Base-by-base conservation (phyloP, 169 alveolate species). In the Plasmodium coatneyi region DNA sequence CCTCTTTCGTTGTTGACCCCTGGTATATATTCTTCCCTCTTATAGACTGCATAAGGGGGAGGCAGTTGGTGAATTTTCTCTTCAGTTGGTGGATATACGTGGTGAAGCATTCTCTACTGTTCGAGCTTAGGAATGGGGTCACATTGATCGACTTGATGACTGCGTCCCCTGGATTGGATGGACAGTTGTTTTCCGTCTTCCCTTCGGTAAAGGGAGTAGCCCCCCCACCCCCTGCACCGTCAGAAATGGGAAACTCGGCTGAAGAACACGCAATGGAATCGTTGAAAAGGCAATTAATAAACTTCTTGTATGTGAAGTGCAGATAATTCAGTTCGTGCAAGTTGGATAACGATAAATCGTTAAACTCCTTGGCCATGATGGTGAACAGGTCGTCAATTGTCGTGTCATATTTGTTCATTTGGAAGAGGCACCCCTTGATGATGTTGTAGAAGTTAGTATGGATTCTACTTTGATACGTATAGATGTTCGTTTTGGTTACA, bases 1-100 rank as follows among this genome's bases (percentile, higher is more conserved):
- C 93, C 28, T 86, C 81, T 16, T 86, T 70, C 16, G 56, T 16
- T n/a, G 70, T 52, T 22, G 32, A 34, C n/a, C 54, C 74, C 80
- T 86, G 93, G 34, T 86, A 86, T 41, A 86, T 86, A 41, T 86
- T 78, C 41, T 86, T 86, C 10, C 78, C 80, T 16, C 66, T 78
- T 14, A 49, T 22, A n/a, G 34, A 74, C 34, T 76, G 78, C 28
- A 46, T 46, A 70, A 74, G 66, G 14, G 79, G 30, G 19, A 76
- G 19, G 30, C 86, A 32, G 34, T 70, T 86, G 79, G 32, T 54
- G 12, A 86, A 34, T 86, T 86, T 86, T 74, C 19, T 22, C 43
- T 78, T 86, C 1, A 86, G 16, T 32, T 86, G 86, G 6, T 54
- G 79, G 7, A 56, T 41, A 19, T 86, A 86, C 25, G 82, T 41